A percentile compares a stretch with the other conserved stretches of the same genome.
These are phyloP conservation scores for Cladophialophora yegresii DNA, from an alignment of 2,329 filamentous ascomycete genomes.

Conservation along the genomic window DNA sequence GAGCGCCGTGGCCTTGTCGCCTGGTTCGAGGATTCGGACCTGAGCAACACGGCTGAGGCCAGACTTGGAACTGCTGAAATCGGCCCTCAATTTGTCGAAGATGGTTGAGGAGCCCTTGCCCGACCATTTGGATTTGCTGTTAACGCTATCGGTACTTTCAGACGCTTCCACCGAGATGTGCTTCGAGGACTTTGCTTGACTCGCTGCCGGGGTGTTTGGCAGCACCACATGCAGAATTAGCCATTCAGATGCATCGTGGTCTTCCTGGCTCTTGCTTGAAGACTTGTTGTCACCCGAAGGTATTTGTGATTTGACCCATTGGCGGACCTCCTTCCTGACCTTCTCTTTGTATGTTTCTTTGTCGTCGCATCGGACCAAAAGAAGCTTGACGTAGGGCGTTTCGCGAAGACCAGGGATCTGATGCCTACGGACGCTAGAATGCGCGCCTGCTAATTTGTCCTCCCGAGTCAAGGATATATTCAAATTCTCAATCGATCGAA, in stretches of 20 bases:
- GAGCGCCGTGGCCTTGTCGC: conserved; percentile 44
- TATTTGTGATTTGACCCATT: conserved; percentile 76
- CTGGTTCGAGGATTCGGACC: conserved; percentile 63
- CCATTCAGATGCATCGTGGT: conserved; percentile 96
- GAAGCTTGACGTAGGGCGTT: conserved; percentile 90
- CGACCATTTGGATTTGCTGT: conserved; percentile 70
- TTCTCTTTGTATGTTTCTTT: conserved; percentile 88
- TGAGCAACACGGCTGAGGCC: conserved; percentile 78
- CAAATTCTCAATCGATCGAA: conserved; percentile 90
- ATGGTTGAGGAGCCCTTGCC: conserved; percentile 77
- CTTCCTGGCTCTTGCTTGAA: conserved; percentile 69
- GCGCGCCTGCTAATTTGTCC: conserved; percentile 45
- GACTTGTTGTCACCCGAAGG: conserved; percentile 36
- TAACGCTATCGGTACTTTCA: conserved; percentile 64
- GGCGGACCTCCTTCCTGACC: conserved; percentile 74
- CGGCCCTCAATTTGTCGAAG: conserved; percentile 82
- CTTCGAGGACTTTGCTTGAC: conserved; percentile 66
- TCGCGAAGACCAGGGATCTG: conserved; percentile 92
- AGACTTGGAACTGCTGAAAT: conserved; percentile 82
- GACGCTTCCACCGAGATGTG: conserved; percentile 51
- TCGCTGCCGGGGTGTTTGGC: conserved; percentile 78
- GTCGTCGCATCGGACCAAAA: conserved; percentile 89
- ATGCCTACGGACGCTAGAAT: conserved; percentile 65
- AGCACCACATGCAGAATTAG: conserved; percentile 89
- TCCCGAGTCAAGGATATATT: conserved; percentile 82